Evolutionary conservation across 1,284 basidiomycete genomes (phyloP), one percentile per base, ranked within the genome.

Genomic region (Ustilago cynodontis): DNA sequence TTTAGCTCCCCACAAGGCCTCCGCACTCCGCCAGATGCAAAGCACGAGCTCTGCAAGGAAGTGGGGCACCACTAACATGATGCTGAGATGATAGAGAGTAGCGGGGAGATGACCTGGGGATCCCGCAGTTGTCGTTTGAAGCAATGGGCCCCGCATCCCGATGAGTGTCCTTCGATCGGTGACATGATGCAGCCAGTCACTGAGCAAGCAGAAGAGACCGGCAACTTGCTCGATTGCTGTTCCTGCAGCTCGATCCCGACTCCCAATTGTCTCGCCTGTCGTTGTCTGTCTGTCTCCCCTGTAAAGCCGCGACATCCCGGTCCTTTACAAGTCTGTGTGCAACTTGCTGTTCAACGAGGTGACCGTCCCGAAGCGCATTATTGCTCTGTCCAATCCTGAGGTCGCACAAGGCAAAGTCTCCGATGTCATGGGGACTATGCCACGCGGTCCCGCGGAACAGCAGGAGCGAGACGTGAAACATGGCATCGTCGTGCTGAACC

Each of bases 331-430:
- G n/a, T n/a, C n/a, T n/a, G n/a, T n/a, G n/a, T n/a, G 35, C 35
- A 16, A 14, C 7, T 37, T 16, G 14, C 35, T 14, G 3, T 37
- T 14, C 35, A 14, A 16, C 35, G 9, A 37, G 35, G 14, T 37
- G 35, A 37, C 35, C 35, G 35, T 10, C 14, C 35, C 35, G 35
- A 37, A 9, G 35, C 7, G 14, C 35, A 37, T 37, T 13, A 10
- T 3, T 13, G 9, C 35, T 37, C 35, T 37, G n/a, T 26, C 47
- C 11, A 28, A 26, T 49, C 47, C 47, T 28, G 47, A 11, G 24
- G 10, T 26, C 26, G 47, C 47, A 29, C n/a, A n/a, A n/a, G 11
- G 47, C 47, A 49, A 49, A 49, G 47, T 49, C 47, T 49, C 47
- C 8, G 47, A 49, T 49, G 26, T 3, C 26, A 28, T 16, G 24